A percentile compares a stretch with the other conserved stretches of the same genome.
These are phyloP conservation scores for Xylaria grammica DNA, from an alignment of 495 filamentous ascomycete genomes.

Conservation along the genomic window DNA sequence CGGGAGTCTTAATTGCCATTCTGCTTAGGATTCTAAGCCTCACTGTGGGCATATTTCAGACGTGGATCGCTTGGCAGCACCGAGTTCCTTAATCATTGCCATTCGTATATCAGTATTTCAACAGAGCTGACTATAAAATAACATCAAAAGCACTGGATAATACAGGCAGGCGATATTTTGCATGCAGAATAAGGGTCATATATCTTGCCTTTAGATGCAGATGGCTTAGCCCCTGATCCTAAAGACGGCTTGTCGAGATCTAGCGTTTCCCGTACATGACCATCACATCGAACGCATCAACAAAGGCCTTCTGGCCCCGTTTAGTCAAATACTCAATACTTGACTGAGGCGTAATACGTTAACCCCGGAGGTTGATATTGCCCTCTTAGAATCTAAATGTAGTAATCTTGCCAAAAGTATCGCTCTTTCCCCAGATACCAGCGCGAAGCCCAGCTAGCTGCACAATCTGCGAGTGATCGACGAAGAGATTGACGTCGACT, in stretches of 20 bases:
- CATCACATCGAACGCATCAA: too few relatives aligned
- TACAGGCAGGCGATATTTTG: too few relatives aligned
- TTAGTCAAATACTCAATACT: background rate
- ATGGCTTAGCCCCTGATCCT: too few relatives aligned
- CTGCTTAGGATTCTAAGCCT: constrained; percentile 34
- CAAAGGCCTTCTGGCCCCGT: background rate
- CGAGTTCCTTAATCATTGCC: background rate
- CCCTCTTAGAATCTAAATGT: background rate
- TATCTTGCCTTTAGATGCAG: too few relatives aligned
- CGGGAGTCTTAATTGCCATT: constrained; percentile 41
- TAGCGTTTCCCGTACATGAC: too few relatives aligned
- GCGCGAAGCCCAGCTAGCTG: background rate
- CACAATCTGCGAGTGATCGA: background rate
- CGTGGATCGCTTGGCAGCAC: constrained; percentile 39
- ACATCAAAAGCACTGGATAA: too few relatives aligned
- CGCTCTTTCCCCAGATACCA: constrained; percentile 2
- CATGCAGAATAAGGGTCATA: too few relatives aligned
- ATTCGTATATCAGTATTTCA: too few relatives aligned
- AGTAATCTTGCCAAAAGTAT: background rate
- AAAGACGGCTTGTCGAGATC: too few relatives aligned
- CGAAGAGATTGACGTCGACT: background rate
- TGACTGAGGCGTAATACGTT: background rate
- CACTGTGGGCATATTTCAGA: constrained; percentile 34
- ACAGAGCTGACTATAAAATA: too few relatives aligned
- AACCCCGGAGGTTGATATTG: too few relatives aligned